Percentiles rank a stretch among this genome's conserved stretches.
These are phyloP conservation scores for Metarhizium robertsii DNA, from an alignment of 2,329 filamentous ascomycete genomes.

Conservation along the genomic window DNA sequence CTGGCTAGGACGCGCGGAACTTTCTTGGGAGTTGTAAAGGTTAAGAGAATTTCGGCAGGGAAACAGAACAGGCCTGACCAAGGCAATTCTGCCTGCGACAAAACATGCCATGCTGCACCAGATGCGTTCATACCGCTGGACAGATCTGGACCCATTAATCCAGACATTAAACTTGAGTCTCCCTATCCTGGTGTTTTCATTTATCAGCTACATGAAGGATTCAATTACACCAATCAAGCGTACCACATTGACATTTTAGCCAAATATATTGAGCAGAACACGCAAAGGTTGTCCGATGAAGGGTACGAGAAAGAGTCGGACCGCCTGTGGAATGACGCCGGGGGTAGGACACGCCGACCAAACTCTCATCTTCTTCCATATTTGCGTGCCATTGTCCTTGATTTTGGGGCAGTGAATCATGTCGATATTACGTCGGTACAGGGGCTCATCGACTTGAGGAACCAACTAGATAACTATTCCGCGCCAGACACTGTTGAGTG, in stretches of 20 bases:
- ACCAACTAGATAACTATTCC: slow-evolving; percentile 43
- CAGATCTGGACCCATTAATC: slow-evolving; percentile 34
- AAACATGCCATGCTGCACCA: slow-evolving; percentile 9
- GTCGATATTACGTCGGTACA: slow-evolving; percentile 50
- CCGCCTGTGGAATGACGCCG: slow-evolving; percentile 47
- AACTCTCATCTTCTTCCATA: slow-evolving; percentile 28
- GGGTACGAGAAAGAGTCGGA: slow-evolving; percentile 28
- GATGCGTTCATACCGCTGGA: slow-evolving; percentile 32
- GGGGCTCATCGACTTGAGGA: slow-evolving; percentile 45
- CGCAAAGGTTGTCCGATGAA: slow-evolving; percentile 28
- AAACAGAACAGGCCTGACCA: not conserved
- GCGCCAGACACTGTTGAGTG: slow-evolving; percentile 37
- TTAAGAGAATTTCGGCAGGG: slow-evolving; percentile 9
- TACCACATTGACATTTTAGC: slow-evolving; percentile 35
- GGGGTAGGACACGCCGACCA: slow-evolving; percentile 20
- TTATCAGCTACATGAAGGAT: slow-evolving; percentile 41
- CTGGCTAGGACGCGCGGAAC: slow-evolving; percentile 36
- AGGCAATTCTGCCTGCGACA: not conserved
- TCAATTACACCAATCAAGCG: slow-evolving; percentile 43
- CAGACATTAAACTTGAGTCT: slow-evolving; percentile 28
- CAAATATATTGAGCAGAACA: slow-evolving; percentile 29
- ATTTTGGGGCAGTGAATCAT: slow-evolving; percentile 47
- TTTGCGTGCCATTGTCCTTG: slow-evolving; percentile 45
- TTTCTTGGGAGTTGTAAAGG: slow-evolving; percentile 32
- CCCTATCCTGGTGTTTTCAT: slow-evolving; percentile 41